These are phyloP conservation scores for Styphnolobium japonicum DNA, from an alignment of 306 rosid species.

Conservation along the genomic window DNA sequence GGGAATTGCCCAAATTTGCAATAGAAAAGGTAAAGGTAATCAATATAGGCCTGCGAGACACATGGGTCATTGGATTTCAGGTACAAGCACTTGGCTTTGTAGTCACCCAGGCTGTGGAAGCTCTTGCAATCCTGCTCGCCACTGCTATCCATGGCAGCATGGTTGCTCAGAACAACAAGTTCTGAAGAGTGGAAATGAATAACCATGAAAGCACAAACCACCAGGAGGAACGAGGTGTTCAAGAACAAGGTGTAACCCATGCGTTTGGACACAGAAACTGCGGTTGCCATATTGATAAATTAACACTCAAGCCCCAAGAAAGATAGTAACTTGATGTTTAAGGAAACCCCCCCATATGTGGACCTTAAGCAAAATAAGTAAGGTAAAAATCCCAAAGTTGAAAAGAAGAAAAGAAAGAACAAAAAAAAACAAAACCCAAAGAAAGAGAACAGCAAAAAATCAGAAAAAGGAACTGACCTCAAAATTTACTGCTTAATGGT, in stretches of 20 bases:
- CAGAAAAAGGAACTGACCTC: not conserved
- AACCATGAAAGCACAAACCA: conserved; percentile 28
- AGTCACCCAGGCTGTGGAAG: conserved; percentile 24
- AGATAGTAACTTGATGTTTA: conserved; percentile 19
- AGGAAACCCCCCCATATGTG: conserved; percentile 11
- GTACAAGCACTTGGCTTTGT: conserved; percentile 37
- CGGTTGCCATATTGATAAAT: conserved; percentile 2
- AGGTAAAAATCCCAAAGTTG: not conserved
- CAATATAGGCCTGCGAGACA: conserved; percentile 39
- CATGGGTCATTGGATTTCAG: conserved; percentile 37
- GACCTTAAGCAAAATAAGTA: not conserved
- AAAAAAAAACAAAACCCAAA: not conserved
- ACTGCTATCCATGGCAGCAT: not conserved
- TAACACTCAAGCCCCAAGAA: not conserved
- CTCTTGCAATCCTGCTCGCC: conserved; percentile 28
- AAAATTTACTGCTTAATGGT: not conserved
- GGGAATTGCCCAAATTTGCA: conserved; percentile 40
- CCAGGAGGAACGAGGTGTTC: conserved; percentile 42
- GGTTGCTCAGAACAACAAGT: conserved; percentile 1
- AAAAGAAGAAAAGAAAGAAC: too few species aligned
- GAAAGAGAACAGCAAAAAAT: not conserved
- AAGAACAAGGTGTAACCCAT: conserved; percentile 38
- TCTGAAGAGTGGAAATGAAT: conserved; percentile 29
- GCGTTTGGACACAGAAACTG: conserved; percentile 3
- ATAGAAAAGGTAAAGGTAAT: conserved; percentile 42